Evolutionary conservation across 805 yeast genomes (phyloP), one percentile per base, ranked within the genome.

Genomic region (Saccharomycopsis synnaedendra): DNA sequence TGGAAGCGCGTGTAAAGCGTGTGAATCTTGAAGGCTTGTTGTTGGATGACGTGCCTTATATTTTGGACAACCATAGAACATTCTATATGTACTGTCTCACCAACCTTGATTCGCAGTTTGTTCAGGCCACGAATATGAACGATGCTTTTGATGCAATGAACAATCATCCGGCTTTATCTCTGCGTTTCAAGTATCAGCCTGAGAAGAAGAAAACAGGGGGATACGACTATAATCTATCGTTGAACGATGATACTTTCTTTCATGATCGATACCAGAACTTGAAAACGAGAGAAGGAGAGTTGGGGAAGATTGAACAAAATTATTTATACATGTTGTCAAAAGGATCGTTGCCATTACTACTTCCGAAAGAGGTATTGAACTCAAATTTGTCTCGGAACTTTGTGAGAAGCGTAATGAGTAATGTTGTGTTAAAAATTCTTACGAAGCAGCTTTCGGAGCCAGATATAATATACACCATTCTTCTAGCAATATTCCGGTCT

Each of bases 401-500:
- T 43, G 47, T 74, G 4, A 54, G 65, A 3, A 58, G 70, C 1
- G 48, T 76, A 4, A 39, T 74, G 9, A 63, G 67, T 29, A 78
- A 74, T 41, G 54, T 74, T 40, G 62, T 70, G 0, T 46, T 76
- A 39, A 59, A 59, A 39, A 73, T 67, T 48, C 54, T 68, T 1
- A 57, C 72, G 4, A 71, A 68, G 5, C 72, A 72, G 54, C 49
- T 75, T 10, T 62, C 71, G 6, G 76, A 75, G 47, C 75, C 75
- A n/a, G 76, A 72, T 60, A 68, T 72, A 58, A 53, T 76, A 1
- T 71, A 77, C 66, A 74, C 69, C 32, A 58, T 75, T 3, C 54
- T 70, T 4, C 52, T 48, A 4, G 32, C 35, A 3, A 32, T 42
- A 28, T 47, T 44, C 36, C 27, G 39, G 30, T 9, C 41, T 19